Conservation (phyloP, 1,284 basidiomycete species). For the Melampsora larici-populina region DNA sequence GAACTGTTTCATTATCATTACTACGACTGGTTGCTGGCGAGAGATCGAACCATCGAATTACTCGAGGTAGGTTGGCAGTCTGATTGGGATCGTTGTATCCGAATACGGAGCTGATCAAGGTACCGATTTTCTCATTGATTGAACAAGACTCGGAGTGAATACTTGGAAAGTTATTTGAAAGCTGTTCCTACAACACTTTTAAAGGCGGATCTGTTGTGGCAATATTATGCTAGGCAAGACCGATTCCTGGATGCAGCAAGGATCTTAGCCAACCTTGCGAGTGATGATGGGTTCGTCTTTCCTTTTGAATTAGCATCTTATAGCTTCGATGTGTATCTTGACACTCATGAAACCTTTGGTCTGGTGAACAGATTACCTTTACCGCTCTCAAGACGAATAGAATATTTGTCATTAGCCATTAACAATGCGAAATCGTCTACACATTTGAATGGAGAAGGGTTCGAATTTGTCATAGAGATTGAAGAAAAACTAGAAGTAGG, state of each 20-base stretch:
- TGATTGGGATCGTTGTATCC: background rate
- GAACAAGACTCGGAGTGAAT: constrained; percentile 71
- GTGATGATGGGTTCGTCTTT: constrained; percentile 69
- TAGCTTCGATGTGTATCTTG: no score
- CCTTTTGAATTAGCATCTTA: constrained; percentile 62
- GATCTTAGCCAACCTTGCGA: constrained; percentile 78
- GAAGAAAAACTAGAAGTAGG: constrained; percentile 97
- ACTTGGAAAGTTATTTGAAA: constrained; percentile 79
- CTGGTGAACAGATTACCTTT: constrained; percentile 15
- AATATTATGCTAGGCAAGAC: constrained; percentile 88
- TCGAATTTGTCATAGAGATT: constrained; percentile 83
- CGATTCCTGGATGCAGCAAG: constrained; percentile 80
- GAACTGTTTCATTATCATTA: constrained; percentile 89
- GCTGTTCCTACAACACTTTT: constrained; percentile 74
- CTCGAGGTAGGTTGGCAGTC: constrained; percentile 65
- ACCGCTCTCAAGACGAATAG: constrained; percentile 29
- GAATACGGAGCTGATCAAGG: background rate
- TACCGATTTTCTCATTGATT: constrained; percentile 24
- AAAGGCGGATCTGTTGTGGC: constrained; percentile 89
- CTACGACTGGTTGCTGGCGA: constrained; percentile 86
- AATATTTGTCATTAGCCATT: constrained; percentile 82
- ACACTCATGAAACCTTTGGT: background rate
- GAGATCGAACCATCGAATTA: constrained; percentile 77
- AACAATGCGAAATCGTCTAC: constrained; percentile 94
- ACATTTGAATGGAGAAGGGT: constrained; percentile 73